A percentile compares a stretch with the other conserved stretches of the same genome.
phyloP scores from a whole-genome alignment of 768 basidiomycete species.

The Kwoniella europaea region DNA sequence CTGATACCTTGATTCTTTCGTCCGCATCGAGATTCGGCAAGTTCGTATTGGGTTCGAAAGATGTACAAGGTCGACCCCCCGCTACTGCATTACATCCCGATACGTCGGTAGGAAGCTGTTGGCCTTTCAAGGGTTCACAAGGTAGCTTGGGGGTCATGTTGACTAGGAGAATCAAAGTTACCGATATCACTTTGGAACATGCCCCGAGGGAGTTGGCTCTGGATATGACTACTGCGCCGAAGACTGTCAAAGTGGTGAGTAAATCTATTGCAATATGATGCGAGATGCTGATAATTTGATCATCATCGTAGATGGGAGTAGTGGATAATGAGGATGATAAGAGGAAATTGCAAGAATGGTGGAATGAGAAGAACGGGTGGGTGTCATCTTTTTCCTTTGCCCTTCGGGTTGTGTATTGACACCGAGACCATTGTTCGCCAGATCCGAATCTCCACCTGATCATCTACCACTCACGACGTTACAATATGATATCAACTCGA shows the following conservation, averaged over 20 bases:
- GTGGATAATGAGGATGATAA: slow-evolving; percentile 78
- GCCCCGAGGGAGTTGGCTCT: slow-evolving; percentile 78
- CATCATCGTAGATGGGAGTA: slow-evolving; percentile 51
- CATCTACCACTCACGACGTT: slow-evolving; percentile 71
- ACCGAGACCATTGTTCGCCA: background rate
- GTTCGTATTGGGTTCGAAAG: slow-evolving; percentile 61
- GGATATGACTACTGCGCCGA: slow-evolving; percentile 79
- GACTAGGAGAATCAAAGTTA: slow-evolving; percentile 66
- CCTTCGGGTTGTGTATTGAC: too few relatives aligned
- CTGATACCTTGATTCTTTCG: slow-evolving; percentile 72
- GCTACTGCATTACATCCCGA: slow-evolving; percentile 88
- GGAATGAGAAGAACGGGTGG: slow-evolving; percentile 27
- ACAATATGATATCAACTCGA: slow-evolving; percentile 66
- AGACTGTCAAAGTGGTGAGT: slow-evolving; percentile 74
- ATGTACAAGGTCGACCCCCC: slow-evolving; percentile 74
- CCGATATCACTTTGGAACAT: slow-evolving; percentile 84
- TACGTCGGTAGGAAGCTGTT: slow-evolving; percentile 80
- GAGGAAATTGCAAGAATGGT: slow-evolving; percentile 66
- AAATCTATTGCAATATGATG: too few relatives aligned
- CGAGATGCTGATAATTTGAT: too few relatives aligned
- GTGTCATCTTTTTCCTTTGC: background rate
- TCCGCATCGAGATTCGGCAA: slow-evolving; percentile 60
- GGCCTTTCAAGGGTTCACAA: slow-evolving; percentile 80
- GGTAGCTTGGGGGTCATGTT: slow-evolving; percentile 86
- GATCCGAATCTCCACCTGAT: slow-evolving; percentile 30